Conservation (phyloP, 345 rosid species). For the Noccaea caerulescens region DNA sequence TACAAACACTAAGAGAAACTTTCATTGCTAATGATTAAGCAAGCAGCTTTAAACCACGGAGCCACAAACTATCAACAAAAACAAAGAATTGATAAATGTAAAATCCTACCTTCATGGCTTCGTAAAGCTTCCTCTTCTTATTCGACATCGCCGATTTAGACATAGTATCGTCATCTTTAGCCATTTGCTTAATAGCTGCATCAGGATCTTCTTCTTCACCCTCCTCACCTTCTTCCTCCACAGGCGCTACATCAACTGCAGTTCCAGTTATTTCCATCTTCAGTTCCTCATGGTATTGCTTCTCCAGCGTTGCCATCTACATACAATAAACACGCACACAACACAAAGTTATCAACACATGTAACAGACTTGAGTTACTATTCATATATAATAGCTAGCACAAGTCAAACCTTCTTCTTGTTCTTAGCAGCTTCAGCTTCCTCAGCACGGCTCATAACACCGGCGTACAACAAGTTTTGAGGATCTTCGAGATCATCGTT, state of each 20-base stretch:
- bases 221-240: conserved; percentile 33
- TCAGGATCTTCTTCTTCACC: conserved; percentile 50
- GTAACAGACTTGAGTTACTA: background rate
- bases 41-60: background rate
- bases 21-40: background rate
- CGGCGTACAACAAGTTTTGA: conserved; percentile 71
- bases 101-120: conserved; percentile 67
- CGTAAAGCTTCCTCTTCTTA: conserved; percentile 62
- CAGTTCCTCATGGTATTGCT: conserved; percentile 84
- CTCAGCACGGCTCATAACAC: conserved; percentile 69
- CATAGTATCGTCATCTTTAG: conserved; percentile 50
- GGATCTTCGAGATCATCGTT: conserved; percentile 79
- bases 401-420: conserved; percentile 58
- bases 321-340: conserved; percentile 12
- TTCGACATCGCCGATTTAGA: conserved; percentile 58
- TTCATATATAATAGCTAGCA: background rate
- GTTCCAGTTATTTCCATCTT: conserved; percentile 62
- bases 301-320: conserved; percentile 75
- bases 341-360: background rate
- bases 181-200: conserved; percentile 45
- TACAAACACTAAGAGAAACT: background rate
- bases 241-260: conserved; percentile 14
- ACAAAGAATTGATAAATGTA: background rate
- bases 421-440: conserved; percentile 75
- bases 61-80: background rate